Conservation (phyloP, 2,329 filamentous ascomycete genomes). For the Juglanconis juglandina region DNA sequence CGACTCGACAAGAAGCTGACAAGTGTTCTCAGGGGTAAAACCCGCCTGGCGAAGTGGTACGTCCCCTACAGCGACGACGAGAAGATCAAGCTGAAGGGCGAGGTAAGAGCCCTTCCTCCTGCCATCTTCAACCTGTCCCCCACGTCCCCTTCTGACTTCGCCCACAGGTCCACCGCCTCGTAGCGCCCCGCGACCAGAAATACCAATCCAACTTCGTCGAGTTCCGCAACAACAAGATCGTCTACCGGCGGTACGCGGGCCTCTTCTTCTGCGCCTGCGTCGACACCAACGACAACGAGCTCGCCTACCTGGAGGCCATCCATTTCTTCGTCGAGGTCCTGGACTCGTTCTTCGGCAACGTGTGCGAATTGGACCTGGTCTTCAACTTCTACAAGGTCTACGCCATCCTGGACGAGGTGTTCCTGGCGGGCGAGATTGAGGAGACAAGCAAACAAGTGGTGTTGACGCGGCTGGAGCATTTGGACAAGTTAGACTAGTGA, state of each 20-base stretch:
- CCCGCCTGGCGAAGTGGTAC: slow-evolving; percentile 98
- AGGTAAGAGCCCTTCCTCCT: slow-evolving; percentile 51
- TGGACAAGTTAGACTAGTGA: slow-evolving; percentile 85
- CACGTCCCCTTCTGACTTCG: neutral
- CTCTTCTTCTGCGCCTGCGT: slow-evolving; percentile 99
- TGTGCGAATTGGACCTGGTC: slow-evolving; percentile 92
- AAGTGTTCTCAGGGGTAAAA: slow-evolving; percentile 73
- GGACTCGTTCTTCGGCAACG: slow-evolving; percentile 98
- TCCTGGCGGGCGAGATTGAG: slow-evolving; percentile 94
- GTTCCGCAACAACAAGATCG: slow-evolving; percentile 89
- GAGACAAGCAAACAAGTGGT: slow-evolving; percentile 99
- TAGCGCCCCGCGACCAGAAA: slow-evolving; percentile 96
- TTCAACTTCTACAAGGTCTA: slow-evolving; percentile 88
- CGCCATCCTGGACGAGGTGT: slow-evolving; percentile 97
- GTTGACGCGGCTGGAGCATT: slow-evolving; percentile 84
- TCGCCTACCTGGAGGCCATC: slow-evolving; percentile 94
- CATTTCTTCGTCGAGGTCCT: slow-evolving; percentile 99
- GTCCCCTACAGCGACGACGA: slow-evolving; percentile 97
- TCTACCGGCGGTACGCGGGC: slow-evolving; percentile 95
- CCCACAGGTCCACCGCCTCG: slow-evolving; percentile 85
- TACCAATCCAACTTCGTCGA: slow-evolving; percentile 99
- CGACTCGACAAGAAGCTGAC: slow-evolving; percentile 1
- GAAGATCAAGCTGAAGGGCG: slow-evolving; percentile 98
- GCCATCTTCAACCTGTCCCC: neutral
- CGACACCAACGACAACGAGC: slow-evolving; percentile 97